Percentiles rank a stretch among this genome's conserved stretches.
Conservation (phyloP, 2,329 filamentous ascomycete genomes). For the Epichloe sibirici region DNA sequence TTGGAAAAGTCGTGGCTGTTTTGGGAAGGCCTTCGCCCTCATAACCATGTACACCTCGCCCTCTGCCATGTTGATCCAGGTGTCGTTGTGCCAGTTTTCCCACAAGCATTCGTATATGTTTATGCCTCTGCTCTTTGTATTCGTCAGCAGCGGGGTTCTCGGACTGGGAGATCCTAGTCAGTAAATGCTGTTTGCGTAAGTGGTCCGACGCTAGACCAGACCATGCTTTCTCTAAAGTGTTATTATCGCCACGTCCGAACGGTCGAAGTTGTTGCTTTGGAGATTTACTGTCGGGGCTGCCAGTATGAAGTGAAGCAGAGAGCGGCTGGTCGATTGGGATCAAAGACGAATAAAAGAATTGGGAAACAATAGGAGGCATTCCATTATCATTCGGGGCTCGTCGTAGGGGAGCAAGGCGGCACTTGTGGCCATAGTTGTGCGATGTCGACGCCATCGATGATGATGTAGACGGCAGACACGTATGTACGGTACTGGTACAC, state of each 20-base stretch:
- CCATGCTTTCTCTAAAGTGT: slow-evolving; percentile 70
- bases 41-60: slow-evolving; percentile 20
- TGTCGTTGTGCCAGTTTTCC: background rate
- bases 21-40: slow-evolving; percentile 10
- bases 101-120: slow-evolving; percentile 14
- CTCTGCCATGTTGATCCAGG: slow-evolving; percentile 1
- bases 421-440: slow-evolving; percentile 50
- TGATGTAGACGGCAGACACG: background rate
- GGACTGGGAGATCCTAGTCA: slow-evolving; percentile 10
- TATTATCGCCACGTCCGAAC: slow-evolving; percentile 69
- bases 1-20: slow-evolving; percentile 29
- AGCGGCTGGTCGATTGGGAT: slow-evolving; percentile 81
- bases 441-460: slow-evolving; percentile 5
- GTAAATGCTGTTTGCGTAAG: slow-evolving; percentile 35
- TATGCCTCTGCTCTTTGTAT: background rate
- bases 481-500: background rate
- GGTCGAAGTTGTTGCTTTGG: slow-evolving; percentile 56
- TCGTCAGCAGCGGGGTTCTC: background rate
- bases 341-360: slow-evolving; percentile 77
- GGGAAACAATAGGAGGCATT: slow-evolving; percentile 50
- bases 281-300: slow-evolving; percentile 36
- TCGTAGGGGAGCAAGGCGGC: slow-evolving; percentile 39
- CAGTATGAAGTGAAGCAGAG: slow-evolving; percentile 47
- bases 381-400: slow-evolving; percentile 28
- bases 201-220: slow-evolving; percentile 40